Conservation (phyloP, 2,329 filamentous ascomycete genomes). For the Trichoderma afroharzianum region DNA sequence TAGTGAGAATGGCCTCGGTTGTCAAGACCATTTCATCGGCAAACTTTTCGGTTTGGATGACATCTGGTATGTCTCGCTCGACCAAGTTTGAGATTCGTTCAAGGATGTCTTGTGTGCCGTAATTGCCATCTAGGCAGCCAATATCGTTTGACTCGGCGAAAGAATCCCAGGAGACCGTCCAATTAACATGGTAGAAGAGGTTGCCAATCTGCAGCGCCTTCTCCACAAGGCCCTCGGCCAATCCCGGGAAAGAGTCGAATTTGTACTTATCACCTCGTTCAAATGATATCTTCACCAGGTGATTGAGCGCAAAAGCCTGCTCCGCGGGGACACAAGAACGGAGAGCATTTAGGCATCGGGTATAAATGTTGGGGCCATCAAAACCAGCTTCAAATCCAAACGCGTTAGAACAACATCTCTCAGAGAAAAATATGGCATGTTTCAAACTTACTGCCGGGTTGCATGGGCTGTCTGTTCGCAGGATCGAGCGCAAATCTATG, state of each 20-base stretch:
- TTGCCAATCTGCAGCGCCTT: conserved; percentile 76
- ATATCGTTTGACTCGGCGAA: conserved; percentile 52
- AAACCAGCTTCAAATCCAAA: conserved; percentile 46
- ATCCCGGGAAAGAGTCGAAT: conserved; percentile 84
- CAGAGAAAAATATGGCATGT: background rate
- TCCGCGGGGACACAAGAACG: conserved; percentile 76
- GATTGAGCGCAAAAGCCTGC: conserved; percentile 88
- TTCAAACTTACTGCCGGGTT: conserved; percentile 59
- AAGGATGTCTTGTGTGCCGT: conserved; percentile 54
- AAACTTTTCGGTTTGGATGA: conserved; percentile 69
- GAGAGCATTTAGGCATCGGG: conserved; percentile 78
- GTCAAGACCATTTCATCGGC: conserved; percentile 69
- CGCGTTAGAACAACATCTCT: background rate
- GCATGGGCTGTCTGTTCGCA: conserved; percentile 42
- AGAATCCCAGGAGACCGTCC: conserved; percentile 68
- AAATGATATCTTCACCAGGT: conserved; percentile 91
- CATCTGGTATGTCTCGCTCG: conserved; percentile 58
- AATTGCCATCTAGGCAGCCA: conserved; percentile 41
- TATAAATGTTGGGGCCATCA: conserved; percentile 85
- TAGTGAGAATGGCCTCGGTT: conserved; percentile 80
- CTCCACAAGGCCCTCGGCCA: conserved; percentile 83
- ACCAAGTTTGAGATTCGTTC: conserved; percentile 65
- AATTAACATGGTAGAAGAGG: conserved; percentile 78
- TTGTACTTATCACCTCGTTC: conserved; percentile 94
- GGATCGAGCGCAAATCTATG: conserved; percentile 31